Evolutionary conservation across 2,329 filamentous ascomycete genomes (phyloP).

Genomic region (Stachybotrys echinatus): DNA sequence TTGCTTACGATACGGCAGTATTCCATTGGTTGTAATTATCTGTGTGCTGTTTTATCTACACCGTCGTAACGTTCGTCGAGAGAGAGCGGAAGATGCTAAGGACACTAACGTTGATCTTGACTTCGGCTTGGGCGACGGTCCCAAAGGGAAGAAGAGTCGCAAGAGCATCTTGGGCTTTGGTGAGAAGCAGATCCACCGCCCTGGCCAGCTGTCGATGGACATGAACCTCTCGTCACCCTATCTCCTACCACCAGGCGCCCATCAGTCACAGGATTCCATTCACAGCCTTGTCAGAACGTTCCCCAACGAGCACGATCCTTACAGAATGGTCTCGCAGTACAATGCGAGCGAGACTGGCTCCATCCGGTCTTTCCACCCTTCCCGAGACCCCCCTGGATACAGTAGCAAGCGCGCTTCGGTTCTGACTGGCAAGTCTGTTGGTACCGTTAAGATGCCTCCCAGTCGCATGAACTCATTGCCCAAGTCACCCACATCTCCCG

Average conservation of each 20-base stretch:
- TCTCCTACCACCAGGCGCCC: slow-evolving; percentile 77
- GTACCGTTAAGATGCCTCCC: slow-evolving; percentile 20
- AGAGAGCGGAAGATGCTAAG: slow-evolving; percentile 70
- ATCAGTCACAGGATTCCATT: slow-evolving; percentile 78
- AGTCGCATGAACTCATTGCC: slow-evolving; percentile 38
- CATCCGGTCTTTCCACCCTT: slow-evolving; percentile 45
- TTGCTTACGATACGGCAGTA: slow-evolving; percentile 42
- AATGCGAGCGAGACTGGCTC: slow-evolving; percentile 52
- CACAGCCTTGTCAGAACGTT: slow-evolving; percentile 77
- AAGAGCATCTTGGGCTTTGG: slow-evolving; percentile 42
- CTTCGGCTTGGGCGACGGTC: slow-evolving; percentile 69
- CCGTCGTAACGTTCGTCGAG: slow-evolving; percentile 66
- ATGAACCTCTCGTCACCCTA: slow-evolving; percentile 81
- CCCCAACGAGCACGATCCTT: slow-evolving; percentile 75
- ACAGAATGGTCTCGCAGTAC: slow-evolving; percentile 59
- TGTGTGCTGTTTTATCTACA: slow-evolving; percentile 72
- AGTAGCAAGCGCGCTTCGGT: slow-evolving; percentile 28
- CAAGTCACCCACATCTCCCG: slow-evolving; percentile 28
- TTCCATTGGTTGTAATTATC: slow-evolving; percentile 66
- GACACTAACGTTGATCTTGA: slow-evolving; percentile 90
- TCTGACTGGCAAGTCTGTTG: slow-evolving; percentile 16
- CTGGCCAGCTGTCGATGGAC: slow-evolving; percentile 61
- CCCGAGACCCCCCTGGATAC: slow-evolving; percentile 39
- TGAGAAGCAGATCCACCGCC: slow-evolving; percentile 45
- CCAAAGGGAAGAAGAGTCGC: slow-evolving; percentile 28